Evolutionary conservation across 495 filamentous ascomycete species (phyloP).

Genomic region (Penicillium odoratum): DNA sequence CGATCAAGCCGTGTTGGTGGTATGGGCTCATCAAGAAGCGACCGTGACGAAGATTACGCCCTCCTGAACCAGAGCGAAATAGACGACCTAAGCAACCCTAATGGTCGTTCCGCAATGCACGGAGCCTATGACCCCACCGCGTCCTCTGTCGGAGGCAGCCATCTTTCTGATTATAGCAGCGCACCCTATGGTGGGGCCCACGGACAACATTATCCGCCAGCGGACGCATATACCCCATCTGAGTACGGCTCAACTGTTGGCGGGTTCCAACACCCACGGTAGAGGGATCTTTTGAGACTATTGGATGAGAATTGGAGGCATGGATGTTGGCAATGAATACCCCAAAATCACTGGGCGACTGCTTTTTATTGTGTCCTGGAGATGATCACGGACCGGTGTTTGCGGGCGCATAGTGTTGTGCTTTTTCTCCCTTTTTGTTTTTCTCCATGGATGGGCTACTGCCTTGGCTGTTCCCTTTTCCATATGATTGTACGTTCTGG

Average conservation of each 20-base stretch:
- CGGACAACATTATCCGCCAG: conserved; percentile 40
- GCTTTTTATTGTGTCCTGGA: conserved; percentile 27
- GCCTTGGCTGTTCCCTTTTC: conserved; percentile 15
- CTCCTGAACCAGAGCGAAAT: conserved; percentile 48
- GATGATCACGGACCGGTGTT: conserved; percentile 44
- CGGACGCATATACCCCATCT: conserved; percentile 25
- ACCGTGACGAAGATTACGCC: conserved; percentile 49
- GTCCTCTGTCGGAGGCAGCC: conserved; percentile 24
- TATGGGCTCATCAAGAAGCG: conserved; percentile 34
- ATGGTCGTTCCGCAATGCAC: conserved; percentile 38
- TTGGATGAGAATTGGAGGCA: conserved; percentile 9
- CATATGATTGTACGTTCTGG: conserved; percentile 20
- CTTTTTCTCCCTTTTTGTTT: conserved; percentile 14
- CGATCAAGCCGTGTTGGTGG: conserved; percentile 41
- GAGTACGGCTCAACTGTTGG: conserved; percentile 27
- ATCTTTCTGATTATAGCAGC: conserved; percentile 45
- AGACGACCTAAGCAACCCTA: conserved; percentile 41
- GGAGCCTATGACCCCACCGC: conserved; percentile 44
- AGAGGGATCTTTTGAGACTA: conserved; percentile 1
- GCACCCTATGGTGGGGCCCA: conserved; percentile 49
- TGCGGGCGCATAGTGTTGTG: conserved; percentile 30
- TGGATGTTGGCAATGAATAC: conserved; percentile 24
- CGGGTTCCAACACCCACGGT: conserved; percentile 27
- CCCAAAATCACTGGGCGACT: conserved; percentile 20
- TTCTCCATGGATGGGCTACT: conserved; percentile 7